These are phyloP conservation scores for Candida endomychidarum DNA, from an alignment of 805 yeast genomes.

Conservation along the genomic window DNA sequence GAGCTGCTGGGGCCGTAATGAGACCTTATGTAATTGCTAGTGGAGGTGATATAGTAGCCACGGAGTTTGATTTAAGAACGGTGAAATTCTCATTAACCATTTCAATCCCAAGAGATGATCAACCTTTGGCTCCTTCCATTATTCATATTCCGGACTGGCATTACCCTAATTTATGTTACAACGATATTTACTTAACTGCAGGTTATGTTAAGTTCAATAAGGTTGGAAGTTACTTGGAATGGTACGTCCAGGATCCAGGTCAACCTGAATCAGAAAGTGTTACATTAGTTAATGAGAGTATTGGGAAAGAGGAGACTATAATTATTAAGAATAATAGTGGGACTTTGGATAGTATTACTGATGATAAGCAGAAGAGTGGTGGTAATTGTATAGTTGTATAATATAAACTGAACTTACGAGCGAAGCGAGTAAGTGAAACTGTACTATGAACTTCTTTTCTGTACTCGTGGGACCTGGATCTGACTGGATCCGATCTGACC, in stretches of 20 bases:
- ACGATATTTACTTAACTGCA: conserved; percentile 49
- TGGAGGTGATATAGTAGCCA: conserved; percentile 54
- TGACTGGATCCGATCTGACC: too few relatives aligned
- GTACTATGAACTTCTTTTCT: too few relatives aligned
- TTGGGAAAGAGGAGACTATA: conserved; percentile 26
- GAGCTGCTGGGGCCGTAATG: conserved; percentile 73
- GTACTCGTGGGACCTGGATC: too few relatives aligned
- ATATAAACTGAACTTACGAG: too few relatives aligned
- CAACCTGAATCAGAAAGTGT: conserved; percentile 14
- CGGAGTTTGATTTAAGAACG: conserved; percentile 58
- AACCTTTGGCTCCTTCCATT: conserved; percentile 44
- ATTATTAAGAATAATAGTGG: conserved; percentile 41
- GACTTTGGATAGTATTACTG: conserved; percentile 26
- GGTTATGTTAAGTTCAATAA: conserved; percentile 59
- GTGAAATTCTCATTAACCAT: conserved; percentile 51
- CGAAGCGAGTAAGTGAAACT: too few relatives aligned
- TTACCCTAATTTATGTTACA: conserved; percentile 50
- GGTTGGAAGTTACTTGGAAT: conserved; percentile 56
- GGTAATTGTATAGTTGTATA: background rate
- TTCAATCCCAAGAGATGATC: conserved; percentile 8
- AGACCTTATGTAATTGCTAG: conserved; percentile 74
- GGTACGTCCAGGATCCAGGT: conserved; percentile 53
- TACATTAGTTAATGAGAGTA: conserved; percentile 10
- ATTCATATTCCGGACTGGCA: conserved; percentile 75
- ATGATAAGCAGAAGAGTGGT: background rate